phyloP scores from a whole-genome alignment of 306 rosid genomes.

The Mucuna pruriens region DNA sequence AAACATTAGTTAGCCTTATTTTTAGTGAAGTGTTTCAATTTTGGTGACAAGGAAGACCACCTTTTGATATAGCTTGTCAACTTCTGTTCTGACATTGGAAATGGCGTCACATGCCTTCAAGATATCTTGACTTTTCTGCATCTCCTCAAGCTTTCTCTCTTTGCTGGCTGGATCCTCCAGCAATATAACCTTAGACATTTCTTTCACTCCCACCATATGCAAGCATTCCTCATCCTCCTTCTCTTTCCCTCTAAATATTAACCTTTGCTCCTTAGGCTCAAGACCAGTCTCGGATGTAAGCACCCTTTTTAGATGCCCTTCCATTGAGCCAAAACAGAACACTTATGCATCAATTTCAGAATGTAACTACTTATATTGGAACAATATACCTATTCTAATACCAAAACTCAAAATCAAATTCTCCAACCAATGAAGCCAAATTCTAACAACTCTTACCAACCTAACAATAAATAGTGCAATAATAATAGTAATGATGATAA shows the following conservation, averaged over 20 bases:
- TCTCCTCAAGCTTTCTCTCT: conserved; percentile 66
- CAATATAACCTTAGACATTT: conserved; percentile 66
- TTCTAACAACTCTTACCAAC: not conserved
- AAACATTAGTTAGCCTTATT: not conserved
- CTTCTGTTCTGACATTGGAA: conserved; percentile 52
- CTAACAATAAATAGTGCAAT: not conserved
- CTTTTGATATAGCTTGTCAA: conserved; percentile 71
- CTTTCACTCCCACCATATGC: conserved; percentile 71
- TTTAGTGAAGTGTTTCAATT: not conserved
- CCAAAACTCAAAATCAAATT: conserved; percentile 25
- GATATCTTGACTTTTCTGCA: conserved; percentile 47
- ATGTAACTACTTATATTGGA: not conserved
- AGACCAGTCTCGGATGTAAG: conserved; percentile 59
- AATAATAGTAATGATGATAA: not conserved
- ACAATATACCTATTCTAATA: not conserved
- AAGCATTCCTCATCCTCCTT: conserved; percentile 70
- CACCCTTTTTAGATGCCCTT: conserved; percentile 69
- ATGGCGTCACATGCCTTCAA: conserved; percentile 57
- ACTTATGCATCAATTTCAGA: conserved; percentile 34
- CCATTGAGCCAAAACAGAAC: conserved; percentile 29
- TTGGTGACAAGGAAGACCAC: conserved; percentile 31
- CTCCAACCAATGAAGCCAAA: conserved; percentile 24
- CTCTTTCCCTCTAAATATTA: conserved; percentile 70
- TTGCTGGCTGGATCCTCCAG: conserved; percentile 78
- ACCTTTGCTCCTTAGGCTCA: conserved; percentile 70